phyloP scores from a whole-genome alignment of 2,329 filamentous ascomycete species.

The Xylariomycetidae sp. region DNA sequence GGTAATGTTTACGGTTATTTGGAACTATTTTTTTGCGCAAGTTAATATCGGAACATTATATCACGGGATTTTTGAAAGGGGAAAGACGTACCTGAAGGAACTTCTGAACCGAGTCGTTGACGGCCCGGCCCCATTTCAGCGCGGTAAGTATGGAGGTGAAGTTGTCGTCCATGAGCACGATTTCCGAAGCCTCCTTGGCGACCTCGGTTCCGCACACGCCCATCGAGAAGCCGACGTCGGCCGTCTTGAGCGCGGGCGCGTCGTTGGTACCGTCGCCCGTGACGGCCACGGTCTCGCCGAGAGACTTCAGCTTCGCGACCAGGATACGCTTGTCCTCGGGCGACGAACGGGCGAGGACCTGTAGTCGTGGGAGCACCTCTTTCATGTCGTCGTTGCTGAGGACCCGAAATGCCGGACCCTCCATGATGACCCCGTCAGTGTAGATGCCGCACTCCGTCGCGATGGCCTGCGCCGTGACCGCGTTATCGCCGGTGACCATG shows the following conservation, averaged over 20 bases:
- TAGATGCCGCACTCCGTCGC: slow-evolving; percentile 69
- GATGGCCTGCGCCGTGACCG: slow-evolving; percentile 69
- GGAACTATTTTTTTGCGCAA: slow-evolving; percentile 42
- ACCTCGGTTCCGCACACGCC: slow-evolving; percentile 63
- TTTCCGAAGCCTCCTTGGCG: slow-evolving; percentile 64
- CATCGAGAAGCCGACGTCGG: slow-evolving; percentile 66
- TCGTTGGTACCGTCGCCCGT: slow-evolving; percentile 67
- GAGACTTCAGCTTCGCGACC: slow-evolving; percentile 55
- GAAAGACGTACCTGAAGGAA: slow-evolving; percentile 51
- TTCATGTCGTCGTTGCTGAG: slow-evolving; percentile 57
- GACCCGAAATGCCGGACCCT: slow-evolving; percentile 62
- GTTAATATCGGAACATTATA: background rate
- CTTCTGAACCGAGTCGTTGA: slow-evolving; percentile 65
- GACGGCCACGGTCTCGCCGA: slow-evolving; percentile 59
- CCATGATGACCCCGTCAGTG: slow-evolving; percentile 60
- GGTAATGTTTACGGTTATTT: slow-evolving; percentile 68
- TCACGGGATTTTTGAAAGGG: background rate
- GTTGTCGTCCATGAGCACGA: slow-evolving; percentile 64
- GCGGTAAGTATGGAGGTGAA: slow-evolving; percentile 63
- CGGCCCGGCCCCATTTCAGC: slow-evolving; percentile 63
- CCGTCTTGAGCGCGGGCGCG: slow-evolving; percentile 59
- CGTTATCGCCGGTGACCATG: slow-evolving; percentile 73
- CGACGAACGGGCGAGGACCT: slow-evolving; percentile 61
- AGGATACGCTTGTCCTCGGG: slow-evolving; percentile 64
- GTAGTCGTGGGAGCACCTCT: slow-evolving; percentile 51